A percentile compares a stretch with the other conserved stretches of the same genome.
These are phyloP conservation scores for Rosa lucieae DNA, from an alignment of 306 rosid genomes.

Conservation along the genomic window DNA sequence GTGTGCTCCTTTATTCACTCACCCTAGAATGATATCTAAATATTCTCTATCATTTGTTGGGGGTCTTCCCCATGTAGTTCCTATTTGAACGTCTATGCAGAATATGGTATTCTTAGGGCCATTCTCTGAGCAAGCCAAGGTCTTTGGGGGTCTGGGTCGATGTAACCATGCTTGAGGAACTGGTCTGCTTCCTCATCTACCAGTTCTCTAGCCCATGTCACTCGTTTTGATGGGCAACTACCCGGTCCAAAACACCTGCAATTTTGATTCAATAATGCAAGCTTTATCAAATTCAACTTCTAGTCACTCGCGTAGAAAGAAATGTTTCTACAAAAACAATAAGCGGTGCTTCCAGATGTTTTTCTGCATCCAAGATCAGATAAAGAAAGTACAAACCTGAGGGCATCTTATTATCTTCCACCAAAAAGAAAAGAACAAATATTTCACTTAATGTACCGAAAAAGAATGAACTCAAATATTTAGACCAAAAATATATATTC, in stretches of 20 bases:
- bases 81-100: conserved; percentile 44
- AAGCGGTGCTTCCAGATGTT: neutral
- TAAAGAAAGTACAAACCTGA: neutral
- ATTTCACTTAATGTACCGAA: neutral
- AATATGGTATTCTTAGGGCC: conserved; percentile 69
- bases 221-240: conserved; percentile 61
- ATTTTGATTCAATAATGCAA: conserved; percentile 20
- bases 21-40: neutral
- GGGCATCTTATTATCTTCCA: neutral
- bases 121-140: conserved; percentile 89
- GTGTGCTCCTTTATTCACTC: conserved; percentile 2
- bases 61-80: conserved; percentile 14
- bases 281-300: neutral
- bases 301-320: neutral
- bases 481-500: neutral
- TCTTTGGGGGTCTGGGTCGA: conserved; percentile 64
- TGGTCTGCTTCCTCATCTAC: conserved; percentile 62
- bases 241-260: conserved; percentile 84
- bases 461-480: neutral
- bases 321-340: neutral
- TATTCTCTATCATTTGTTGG: conserved; percentile 11
- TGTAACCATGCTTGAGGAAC: conserved; percentile 62
- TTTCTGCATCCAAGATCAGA: too few relatives aligned
- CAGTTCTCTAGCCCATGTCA: conserved; percentile 64
- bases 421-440: neutral